Evolutionary conservation across 2,329 filamentous ascomycete genomes (phyloP), one percentile per base, ranked within the genome.

Genomic region (Colletotrichum truncatum): DNA sequence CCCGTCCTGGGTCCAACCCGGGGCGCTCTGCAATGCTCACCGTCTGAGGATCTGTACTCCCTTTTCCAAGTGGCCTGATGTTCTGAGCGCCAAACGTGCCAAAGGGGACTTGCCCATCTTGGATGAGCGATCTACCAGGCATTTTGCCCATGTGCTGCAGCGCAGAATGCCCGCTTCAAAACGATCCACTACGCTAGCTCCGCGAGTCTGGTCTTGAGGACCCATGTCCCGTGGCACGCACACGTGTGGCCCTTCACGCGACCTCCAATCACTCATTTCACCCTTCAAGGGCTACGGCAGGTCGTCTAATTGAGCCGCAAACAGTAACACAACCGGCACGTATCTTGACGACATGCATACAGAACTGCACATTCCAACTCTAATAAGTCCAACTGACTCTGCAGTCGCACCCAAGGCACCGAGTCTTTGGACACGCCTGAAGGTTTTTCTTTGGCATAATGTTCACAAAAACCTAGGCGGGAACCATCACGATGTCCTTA

Each of bases 391-490:
- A n/a, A n/a, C n/a, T n/a, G n/a, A n/a, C n/a, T n/a, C n/a, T n/a
- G n/a, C n/a, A n/a, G n/a, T n/a, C n/a, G n/a, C n/a, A n/a, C n/a
- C n/a, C n/a, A n/a, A n/a, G n/a, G n/a, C n/a, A n/a, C n/a, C n/a
- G n/a, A n/a, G n/a, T n/a, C n/a, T n/a, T n/a, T n/a, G n/a, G n/a
- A n/a, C n/a, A n/a, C n/a, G 57, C 23, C 48, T 16, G 57, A 55
- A n/a, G n/a, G 48, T 45, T 21, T 21, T 43, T 30, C 25, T 46
- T 32, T 48, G 41, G 59, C 52, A 62, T 49, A 21, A 62, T 28
- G 18, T 49, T 46, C 7, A n/a, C 23, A 34, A 25, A 56, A 57
- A 56, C 38, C 34, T 52, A 52, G 26, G 32, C n/a, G 45, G 11
- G 46, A 55, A 55, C 52, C 38, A 39, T 38, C 30, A 46, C 38